phyloP scores from a whole-genome alignment of 176 grass and related monocot species.

The Melocanna baccifera region DNA sequence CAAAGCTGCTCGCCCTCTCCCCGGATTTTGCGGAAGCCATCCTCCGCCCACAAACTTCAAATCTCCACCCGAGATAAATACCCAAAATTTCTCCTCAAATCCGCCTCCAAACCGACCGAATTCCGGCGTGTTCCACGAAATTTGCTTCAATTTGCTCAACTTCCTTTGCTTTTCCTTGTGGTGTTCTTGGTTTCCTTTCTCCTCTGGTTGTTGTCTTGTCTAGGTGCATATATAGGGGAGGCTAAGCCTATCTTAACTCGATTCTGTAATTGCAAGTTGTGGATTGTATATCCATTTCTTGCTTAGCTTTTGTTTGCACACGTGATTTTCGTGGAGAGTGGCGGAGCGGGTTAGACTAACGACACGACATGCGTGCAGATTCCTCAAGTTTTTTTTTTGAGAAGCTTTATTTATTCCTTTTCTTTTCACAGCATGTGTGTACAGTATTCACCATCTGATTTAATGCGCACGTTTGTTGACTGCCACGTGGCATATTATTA shows the following conservation, averaged over 20 bases:
- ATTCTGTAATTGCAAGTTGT: not conserved
- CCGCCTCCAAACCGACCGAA: not conserved
- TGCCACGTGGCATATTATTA: not conserved
- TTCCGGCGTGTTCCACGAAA: not conserved
- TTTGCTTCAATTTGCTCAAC: not conserved
- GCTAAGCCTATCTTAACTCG: not conserved
- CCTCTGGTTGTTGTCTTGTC: not conserved
- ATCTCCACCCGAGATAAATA: not conserved
- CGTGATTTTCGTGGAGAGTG: constrained; percentile 25
- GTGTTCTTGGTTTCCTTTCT: not conserved
- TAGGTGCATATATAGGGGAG: not conserved
- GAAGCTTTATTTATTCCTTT: not conserved
- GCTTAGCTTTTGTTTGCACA: constrained; percentile 20
- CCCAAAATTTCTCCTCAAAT: not conserved
- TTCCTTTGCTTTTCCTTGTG: not conserved
- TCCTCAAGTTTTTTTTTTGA: not conserved
- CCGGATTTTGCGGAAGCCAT: constrained; percentile 43
- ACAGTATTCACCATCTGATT: not conserved
- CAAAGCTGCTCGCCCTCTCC: constrained; percentile 63
- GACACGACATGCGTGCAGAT: not conserved
- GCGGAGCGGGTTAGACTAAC: not conserved
- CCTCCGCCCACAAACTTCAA: constrained; percentile 21
- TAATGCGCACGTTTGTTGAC: not conserved
- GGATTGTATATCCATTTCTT: not conserved
- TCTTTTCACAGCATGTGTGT: too few relatives aligned